A percentile compares a stretch with the other conserved stretches of the same genome.
These are phyloP conservation scores for Amanita pseudoporphyria DNA, from an alignment of 768 basidiomycete species.

Conservation along the genomic window DNA sequence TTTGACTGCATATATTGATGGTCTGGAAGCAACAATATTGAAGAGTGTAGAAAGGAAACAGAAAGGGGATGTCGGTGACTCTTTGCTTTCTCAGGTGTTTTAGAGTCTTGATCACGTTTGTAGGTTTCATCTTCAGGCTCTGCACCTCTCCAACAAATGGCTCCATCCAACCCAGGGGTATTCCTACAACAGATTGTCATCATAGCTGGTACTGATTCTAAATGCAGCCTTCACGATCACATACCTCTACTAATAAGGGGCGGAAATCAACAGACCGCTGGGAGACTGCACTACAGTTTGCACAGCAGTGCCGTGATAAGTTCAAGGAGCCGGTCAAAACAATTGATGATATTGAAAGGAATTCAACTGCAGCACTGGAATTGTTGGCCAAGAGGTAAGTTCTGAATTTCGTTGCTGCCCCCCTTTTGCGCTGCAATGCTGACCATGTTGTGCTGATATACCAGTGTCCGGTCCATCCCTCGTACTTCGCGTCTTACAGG, in stretches of 20 bases:
- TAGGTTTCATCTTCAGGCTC: no score
- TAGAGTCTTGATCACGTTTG: no score
- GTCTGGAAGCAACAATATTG: slow-evolving; percentile 9
- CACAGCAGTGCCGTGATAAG: slow-evolving; percentile 11
- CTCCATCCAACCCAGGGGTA: no score
- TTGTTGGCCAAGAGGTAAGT: slow-evolving; percentile 12
- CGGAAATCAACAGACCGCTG: slow-evolving; percentile 9
- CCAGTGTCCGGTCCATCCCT: slow-evolving; percentile 14
- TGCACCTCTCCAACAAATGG: no score
- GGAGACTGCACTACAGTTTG: slow-evolving; percentile 12
- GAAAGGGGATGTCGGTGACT: background rate
- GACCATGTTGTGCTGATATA: slow-evolving; percentile 8
- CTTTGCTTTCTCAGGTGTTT: no score
- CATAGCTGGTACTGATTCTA: no score
- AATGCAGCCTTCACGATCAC: no score
- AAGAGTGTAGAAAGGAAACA: slow-evolving; percentile 3
- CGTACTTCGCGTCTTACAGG: no score
- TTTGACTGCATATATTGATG: slow-evolving; percentile 13
- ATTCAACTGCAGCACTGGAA: slow-evolving; percentile 11
- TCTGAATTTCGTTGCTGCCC: slow-evolving; percentile 6
- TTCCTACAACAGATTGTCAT: no score
- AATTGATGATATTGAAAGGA: slow-evolving; percentile 10
- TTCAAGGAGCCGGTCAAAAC: slow-evolving; percentile 9
- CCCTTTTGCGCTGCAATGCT: slow-evolving; percentile 7
- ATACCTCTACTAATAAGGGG: no score